Conservation (phyloP, 805 yeast genomes). For the Myxozyma udenii region DNA sequence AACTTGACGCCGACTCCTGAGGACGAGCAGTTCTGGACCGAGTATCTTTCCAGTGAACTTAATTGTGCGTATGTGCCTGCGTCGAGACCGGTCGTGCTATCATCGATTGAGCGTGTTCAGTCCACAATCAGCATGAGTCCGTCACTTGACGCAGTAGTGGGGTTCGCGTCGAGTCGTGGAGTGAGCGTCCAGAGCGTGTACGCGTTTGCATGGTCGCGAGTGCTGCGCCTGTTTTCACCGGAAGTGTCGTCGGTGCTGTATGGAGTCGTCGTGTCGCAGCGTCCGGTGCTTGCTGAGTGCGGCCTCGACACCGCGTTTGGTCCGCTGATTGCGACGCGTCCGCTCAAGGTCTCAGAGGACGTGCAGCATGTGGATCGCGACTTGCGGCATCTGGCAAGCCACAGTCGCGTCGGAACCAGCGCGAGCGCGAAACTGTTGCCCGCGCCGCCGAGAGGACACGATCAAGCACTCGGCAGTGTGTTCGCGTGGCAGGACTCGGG, state of each 20-base stretch:
- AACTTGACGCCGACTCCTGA: not conserved
- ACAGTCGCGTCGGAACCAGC: too few species aligned
- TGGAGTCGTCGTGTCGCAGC: conserved; percentile 27
- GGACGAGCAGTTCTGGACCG: not conserved
- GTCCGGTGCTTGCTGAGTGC: conserved; percentile 10
- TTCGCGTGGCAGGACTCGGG: conserved; percentile 25
- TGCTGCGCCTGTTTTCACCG: conserved; percentile 4
- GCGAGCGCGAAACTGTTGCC: conserved; percentile 2
- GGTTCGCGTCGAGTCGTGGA: not conserved
- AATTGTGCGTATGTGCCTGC: not conserved
- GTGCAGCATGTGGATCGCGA: too few species aligned
- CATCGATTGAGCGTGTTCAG: not conserved
- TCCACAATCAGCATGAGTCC: not conserved
- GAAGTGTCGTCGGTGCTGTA: conserved; percentile 10
- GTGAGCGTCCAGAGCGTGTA: conserved; percentile 23
- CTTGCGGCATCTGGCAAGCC: too few species aligned
- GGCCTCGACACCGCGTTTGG: conserved; percentile 10
- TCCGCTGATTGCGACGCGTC: conserved; percentile 18
- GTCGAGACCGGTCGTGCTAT: not conserved
- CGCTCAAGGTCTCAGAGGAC: too few species aligned
- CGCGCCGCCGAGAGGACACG: not conserved
- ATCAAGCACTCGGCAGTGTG: conserved; percentile 3
- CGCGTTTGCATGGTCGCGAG: conserved; percentile 26
- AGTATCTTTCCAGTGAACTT: not conserved
- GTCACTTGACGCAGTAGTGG: not conserved